Conservation (phyloP, 768 basidiomycete species). For the Rhodotorula kratochvilovae region DNA sequence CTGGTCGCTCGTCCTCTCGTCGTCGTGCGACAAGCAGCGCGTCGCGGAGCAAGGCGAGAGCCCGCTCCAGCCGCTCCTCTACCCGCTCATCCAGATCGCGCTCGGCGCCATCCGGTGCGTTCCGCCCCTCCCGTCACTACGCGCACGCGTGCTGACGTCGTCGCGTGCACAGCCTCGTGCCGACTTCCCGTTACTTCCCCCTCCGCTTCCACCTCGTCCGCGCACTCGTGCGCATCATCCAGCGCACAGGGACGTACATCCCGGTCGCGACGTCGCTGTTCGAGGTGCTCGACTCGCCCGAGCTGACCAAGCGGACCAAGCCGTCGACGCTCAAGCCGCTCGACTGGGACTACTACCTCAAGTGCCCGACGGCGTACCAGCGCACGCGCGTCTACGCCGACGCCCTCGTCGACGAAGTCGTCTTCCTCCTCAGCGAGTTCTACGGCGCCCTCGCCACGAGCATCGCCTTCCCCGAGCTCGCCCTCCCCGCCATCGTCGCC, state of each 20-base stretch:
- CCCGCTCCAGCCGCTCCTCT: constrained; percentile 80
- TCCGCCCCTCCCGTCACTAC: neutral
- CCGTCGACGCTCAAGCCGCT: constrained; percentile 79
- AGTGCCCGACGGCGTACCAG: constrained; percentile 79
- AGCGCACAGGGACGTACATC: constrained; percentile 77
- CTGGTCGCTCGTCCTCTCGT: constrained; percentile 81
- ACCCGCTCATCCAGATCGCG: constrained; percentile 90
- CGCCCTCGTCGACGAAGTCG: constrained; percentile 72
- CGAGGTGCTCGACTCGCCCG: constrained; percentile 72
- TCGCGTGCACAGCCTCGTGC: constrained; percentile 54
- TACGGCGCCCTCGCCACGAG: constrained; percentile 70
- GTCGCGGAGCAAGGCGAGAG: constrained; percentile 61
- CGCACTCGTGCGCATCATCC: constrained; percentile 77
- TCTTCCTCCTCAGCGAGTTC: constrained; percentile 76
- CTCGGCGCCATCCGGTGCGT: constrained; percentile 86
- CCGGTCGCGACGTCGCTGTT: constrained; percentile 82
- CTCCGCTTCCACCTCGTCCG: constrained; percentile 89
- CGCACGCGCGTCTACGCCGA: constrained; percentile 82
- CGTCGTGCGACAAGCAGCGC: constrained; percentile 65
- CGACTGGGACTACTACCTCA: constrained; percentile 80
- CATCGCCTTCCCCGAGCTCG: constrained; percentile 89
- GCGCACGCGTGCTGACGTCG: neutral
- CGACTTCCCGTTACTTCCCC: constrained; percentile 85
- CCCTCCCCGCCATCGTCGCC: constrained; percentile 68
- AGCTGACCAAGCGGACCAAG: constrained; percentile 68